Percentiles rank a stretch among this genome's conserved stretches.
These are phyloP conservation scores for Skeletonema tropicum DNA, from an alignment of 108 stramenopile species.

Conservation along the genomic window DNA sequence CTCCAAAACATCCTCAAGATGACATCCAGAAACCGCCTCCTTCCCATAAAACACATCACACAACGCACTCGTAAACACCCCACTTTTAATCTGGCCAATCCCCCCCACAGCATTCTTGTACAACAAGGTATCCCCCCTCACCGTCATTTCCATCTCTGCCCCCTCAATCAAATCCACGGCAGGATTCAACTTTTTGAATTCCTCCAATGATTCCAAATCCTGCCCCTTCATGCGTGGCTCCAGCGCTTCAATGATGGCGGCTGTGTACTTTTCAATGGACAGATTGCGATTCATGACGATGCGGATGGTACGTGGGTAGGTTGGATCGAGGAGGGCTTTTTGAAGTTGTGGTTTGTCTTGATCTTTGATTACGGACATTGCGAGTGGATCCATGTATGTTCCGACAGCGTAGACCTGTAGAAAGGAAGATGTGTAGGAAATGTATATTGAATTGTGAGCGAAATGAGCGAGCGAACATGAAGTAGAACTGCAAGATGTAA, in stretches of 20 bases:
- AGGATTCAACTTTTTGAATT: constrained; percentile 87
- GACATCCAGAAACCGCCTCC: constrained; percentile 72
- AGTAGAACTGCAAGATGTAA: too few species aligned
- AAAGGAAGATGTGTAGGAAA: too few species aligned
- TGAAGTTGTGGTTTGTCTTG: constrained; percentile 50
- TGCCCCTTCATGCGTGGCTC: constrained; percentile 86
- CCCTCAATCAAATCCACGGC: constrained; percentile 80
- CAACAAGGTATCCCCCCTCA: constrained; percentile 80
- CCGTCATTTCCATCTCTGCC: constrained; percentile 90
- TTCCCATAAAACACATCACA: constrained; percentile 89
- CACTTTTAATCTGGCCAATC: constrained; percentile 75
- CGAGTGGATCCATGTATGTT: constrained; percentile 81
- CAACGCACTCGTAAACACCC: constrained; percentile 75
- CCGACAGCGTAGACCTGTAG: constrained; percentile 84
- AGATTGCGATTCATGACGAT: constrained; percentile 89
- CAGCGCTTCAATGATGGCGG: constrained; percentile 84
- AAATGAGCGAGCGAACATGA: too few species aligned
- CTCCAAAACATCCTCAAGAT: constrained; percentile 70
- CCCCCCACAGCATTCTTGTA: constrained; percentile 83
- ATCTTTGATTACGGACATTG: constrained; percentile 72
- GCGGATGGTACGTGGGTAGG: constrained; percentile 82
- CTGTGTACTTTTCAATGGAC: constrained; percentile 85
- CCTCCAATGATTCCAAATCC: constrained; percentile 79
- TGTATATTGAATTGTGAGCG: too few species aligned
- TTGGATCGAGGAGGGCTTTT: constrained; percentile 78